These are phyloP conservation scores for Claviceps fusiformis DNA, from an alignment of 2,329 filamentous ascomycete species.

Conservation along the genomic window DNA sequence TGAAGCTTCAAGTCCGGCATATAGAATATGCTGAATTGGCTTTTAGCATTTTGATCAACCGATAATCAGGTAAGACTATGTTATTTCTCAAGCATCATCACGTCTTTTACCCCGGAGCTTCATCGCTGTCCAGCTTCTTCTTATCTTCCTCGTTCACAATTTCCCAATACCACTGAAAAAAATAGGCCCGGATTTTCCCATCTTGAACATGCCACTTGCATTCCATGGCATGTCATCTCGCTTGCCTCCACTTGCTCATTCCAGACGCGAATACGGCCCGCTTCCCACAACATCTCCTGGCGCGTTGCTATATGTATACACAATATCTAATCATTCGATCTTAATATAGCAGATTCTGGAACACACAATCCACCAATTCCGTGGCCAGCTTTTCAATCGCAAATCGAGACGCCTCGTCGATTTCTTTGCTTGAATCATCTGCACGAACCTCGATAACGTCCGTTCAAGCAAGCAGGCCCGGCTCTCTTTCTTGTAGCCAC, in stretches of 20 bases:
- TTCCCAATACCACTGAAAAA: background rate
- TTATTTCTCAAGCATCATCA: background rate
- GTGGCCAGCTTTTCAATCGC: background rate
- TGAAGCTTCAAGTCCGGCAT: background rate
- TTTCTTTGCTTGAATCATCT: background rate
- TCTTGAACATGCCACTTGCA: conserved; percentile 1
- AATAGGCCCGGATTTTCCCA: background rate
- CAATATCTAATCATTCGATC: conserved; percentile 5
- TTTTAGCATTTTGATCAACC: background rate
- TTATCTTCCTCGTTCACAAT: background rate
- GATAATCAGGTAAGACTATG: conserved; percentile 1
- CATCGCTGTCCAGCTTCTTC: background rate
- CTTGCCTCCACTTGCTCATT: conserved; percentile 9
- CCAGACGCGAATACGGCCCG: conserved; percentile 9
- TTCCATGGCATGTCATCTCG: conserved; percentile 8
- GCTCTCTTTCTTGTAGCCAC: background rate
- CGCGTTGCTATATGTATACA: background rate
- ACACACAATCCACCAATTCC: background rate
- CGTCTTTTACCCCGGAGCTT: background rate
- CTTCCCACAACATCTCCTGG: conserved; percentile 10
- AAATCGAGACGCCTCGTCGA: background rate
- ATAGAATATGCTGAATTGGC: background rate
- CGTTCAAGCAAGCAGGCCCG: background rate
- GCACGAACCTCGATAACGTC: background rate
- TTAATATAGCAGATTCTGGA: conserved; percentile 2